A percentile compares a stretch with the other conserved stretches of the same genome.
Evolutionary conservation across 2,329 filamentous ascomycete species (phyloP).

Genomic region (Chaetomium strumarium): DNA sequence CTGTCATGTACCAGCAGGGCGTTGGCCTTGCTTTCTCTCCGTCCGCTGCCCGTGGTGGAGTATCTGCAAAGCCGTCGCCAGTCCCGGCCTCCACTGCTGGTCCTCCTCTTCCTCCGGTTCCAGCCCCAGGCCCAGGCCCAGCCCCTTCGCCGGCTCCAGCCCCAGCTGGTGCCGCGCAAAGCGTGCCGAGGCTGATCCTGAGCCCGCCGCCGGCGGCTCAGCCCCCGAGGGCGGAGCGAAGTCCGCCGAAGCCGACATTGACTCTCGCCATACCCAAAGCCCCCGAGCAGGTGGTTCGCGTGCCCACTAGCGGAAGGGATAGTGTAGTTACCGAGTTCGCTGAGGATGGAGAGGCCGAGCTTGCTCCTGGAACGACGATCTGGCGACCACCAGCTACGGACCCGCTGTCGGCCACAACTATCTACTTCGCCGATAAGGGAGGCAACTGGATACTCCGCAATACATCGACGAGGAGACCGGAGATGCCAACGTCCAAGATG

Average conservation of each 20-base stretch:
- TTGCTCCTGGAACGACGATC: conserved; percentile 35
- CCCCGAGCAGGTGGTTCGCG: conserved; percentile 5
- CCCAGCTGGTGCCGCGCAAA: background rate
- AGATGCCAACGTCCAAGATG: background rate
- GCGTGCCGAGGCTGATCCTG: conserved; percentile 19
- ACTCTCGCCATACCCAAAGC: conserved; percentile 34
- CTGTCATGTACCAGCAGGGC: background rate
- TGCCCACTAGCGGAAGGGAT: conserved; percentile 27
- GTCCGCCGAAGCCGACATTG: conserved; percentile 37
- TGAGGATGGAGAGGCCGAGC: conserved; percentile 39
- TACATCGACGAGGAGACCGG: conserved; percentile 4
- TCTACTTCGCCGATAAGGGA: conserved; percentile 47
- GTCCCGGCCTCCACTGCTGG: conserved; percentile 1
- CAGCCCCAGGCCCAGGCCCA: background rate
- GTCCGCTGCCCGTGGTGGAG: conserved; percentile 4
- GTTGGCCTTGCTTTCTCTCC: conserved; percentile 17
- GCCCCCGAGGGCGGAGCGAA: conserved; percentile 17
- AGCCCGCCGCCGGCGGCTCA: conserved; percentile 15
- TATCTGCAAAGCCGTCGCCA: conserved; percentile 1
- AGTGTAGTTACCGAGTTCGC: conserved; percentile 49
- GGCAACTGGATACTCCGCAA: conserved; percentile 50
- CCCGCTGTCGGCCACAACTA: conserved; percentile 40
- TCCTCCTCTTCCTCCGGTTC: background rate
- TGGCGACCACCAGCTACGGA: conserved; percentile 46
- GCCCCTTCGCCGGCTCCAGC: conserved; percentile 14